A percentile compares a stretch with the other conserved stretches of the same genome.
phyloP scores from a whole-genome alignment of 2,329 filamentous ascomycete species.

The Ploettnerulaceae sp. region DNA sequence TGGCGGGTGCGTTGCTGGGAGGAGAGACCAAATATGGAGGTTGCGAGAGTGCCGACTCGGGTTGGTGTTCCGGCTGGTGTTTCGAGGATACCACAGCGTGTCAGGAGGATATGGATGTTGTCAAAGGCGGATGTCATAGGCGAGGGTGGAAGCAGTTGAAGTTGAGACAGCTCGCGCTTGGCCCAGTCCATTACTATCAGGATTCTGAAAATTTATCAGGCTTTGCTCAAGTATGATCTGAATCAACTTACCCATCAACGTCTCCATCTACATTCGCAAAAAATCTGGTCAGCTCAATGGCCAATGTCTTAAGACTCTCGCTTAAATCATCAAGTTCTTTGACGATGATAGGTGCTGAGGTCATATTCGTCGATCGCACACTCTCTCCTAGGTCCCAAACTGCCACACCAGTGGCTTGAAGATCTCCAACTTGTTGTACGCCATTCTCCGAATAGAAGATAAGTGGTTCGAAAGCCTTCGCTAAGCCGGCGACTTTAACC shows the following conservation, averaged over 20 bases:
- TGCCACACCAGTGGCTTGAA: slow-evolving; percentile 87
- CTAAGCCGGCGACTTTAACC: slow-evolving; percentile 84
- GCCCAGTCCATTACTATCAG: slow-evolving; percentile 97
- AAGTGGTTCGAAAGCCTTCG: slow-evolving; percentile 86
- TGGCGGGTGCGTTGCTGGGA: slow-evolving; percentile 73
- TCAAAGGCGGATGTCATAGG: slow-evolving; percentile 69
- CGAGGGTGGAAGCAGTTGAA: slow-evolving; percentile 57
- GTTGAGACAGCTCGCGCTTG: slow-evolving; percentile 71
- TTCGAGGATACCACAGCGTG: slow-evolving; percentile 57
- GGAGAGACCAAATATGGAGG: slow-evolving; percentile 72
- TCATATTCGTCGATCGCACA: slow-evolving; percentile 85
- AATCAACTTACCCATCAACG: slow-evolving; percentile 63
- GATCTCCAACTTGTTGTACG: slow-evolving; percentile 75
- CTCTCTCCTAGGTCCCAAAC: slow-evolving; percentile 95
- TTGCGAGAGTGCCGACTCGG: slow-evolving; percentile 62
- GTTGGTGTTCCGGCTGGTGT: slow-evolving; percentile 55
- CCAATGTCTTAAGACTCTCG: slow-evolving; percentile 78
- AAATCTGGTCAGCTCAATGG: slow-evolving; percentile 82
- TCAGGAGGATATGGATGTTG: slow-evolving; percentile 76
- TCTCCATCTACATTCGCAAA: slow-evolving; percentile 92
- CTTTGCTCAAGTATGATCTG: slow-evolving; percentile 4
- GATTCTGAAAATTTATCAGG: slow-evolving; percentile 51
- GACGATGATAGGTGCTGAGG: slow-evolving; percentile 80
- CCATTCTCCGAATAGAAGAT: slow-evolving; percentile 94
- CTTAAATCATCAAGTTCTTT: slow-evolving; percentile 79